Conservation (phyloP, 2,329 filamentous ascomycete genomes). For the Aspergillus alliaceus region DNA sequence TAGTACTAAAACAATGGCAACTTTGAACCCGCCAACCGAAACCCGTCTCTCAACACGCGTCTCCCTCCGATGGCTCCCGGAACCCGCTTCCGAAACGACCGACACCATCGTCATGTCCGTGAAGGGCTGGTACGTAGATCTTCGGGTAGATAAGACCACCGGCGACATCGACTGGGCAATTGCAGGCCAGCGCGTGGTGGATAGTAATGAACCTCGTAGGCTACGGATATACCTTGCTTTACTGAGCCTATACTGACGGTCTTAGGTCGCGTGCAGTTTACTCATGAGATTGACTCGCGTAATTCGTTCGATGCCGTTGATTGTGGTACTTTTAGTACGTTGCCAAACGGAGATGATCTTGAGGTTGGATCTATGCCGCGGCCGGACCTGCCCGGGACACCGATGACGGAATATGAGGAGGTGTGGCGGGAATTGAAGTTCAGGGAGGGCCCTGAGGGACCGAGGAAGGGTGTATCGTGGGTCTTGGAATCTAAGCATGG, state of each 20-base stretch:
- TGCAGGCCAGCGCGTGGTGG: conserved; percentile 41
- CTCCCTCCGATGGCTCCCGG: conserved; percentile 45
- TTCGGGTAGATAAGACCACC: conserved; percentile 40
- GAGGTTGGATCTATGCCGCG: conserved; percentile 43
- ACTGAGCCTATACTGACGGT: not conserved
- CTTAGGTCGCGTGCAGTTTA: conserved; percentile 37
- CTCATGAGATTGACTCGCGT: conserved; percentile 41
- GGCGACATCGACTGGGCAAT: conserved; percentile 45
- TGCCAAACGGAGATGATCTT: conserved; percentile 43
- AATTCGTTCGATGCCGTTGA: conserved; percentile 34
- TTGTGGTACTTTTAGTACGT: conserved; percentile 36
- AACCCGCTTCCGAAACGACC: conserved; percentile 42
- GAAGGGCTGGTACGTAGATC: conserved; percentile 45
- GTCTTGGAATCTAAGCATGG: conserved; percentile 27
- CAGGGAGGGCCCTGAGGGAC: conserved; percentile 27
- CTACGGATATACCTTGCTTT: not conserved
- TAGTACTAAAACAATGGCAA: not conserved
- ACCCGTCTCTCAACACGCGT: conserved; percentile 40
- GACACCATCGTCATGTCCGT: conserved; percentile 47
- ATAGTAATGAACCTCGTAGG: conserved; percentile 37
- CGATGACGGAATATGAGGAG: conserved; percentile 60
- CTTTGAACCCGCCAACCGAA: not conserved
- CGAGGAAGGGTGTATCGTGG: conserved; percentile 26
- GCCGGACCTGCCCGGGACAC: conserved; percentile 32
- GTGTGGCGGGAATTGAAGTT: conserved; percentile 57